phyloP scores from a whole-genome alignment of 495 filamentous ascomycete species.

The Daldinia bambusicola region DNA sequence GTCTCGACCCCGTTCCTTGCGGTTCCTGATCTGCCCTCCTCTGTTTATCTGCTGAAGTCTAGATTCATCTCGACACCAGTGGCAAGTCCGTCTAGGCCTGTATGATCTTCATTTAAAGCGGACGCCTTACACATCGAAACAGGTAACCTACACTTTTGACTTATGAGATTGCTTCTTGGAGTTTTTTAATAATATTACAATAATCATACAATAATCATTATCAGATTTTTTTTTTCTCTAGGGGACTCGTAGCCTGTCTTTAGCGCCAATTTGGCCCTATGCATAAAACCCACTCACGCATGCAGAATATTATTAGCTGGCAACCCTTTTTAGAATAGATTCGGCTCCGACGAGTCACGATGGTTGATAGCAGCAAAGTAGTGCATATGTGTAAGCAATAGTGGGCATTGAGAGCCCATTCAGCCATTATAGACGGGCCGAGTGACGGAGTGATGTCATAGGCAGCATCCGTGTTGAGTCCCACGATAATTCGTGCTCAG shows the following conservation, averaged over 20 bases:
- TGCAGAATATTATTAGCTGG: constrained; percentile 5
- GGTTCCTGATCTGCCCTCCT: constrained; percentile 24
- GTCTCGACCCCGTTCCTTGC: constrained; percentile 15
- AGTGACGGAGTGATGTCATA: constrained; percentile 38
- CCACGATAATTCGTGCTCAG: constrained; percentile 23
- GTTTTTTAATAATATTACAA: no score
- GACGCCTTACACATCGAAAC: constrained; percentile 9
- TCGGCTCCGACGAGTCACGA: constrained; percentile 26
- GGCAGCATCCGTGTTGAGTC: constrained; percentile 14
- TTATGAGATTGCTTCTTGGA: neutral
- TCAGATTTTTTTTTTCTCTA: neutral
- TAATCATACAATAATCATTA: neutral
- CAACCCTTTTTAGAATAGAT: constrained; percentile 12
- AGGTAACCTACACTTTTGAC: neutral
- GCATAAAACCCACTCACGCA: neutral
- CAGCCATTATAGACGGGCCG: constrained; percentile 32
- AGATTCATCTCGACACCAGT: constrained; percentile 26
- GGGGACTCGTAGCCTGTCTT: neutral
- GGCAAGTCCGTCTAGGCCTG: constrained; percentile 13
- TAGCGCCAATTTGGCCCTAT: neutral
- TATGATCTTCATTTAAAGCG: constrained; percentile 26
- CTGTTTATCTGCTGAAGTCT: constrained; percentile 14
- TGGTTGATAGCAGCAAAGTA: constrained; percentile 18
- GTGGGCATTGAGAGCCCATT: constrained; percentile 22
- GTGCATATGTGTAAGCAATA: constrained; percentile 26